These are phyloP conservation scores for Fusarium sterilihyphosum DNA, from an alignment of 2,329 filamentous ascomycete species.

Conservation along the genomic window DNA sequence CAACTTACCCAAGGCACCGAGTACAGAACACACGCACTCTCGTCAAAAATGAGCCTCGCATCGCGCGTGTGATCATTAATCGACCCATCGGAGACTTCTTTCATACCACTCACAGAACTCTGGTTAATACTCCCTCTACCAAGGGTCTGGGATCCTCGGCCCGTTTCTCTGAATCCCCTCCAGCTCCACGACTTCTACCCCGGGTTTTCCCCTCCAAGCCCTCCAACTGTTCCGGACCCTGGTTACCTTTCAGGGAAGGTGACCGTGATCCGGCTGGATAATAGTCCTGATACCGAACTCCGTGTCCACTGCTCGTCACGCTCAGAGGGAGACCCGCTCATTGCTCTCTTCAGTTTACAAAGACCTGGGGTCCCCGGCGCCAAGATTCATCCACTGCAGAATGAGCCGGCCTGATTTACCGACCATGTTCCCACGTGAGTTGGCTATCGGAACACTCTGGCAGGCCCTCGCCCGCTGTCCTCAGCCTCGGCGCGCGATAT, in stretches of 20 bases:
- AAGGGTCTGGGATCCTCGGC: constrained; percentile 42
- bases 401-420: constrained; percentile 15
- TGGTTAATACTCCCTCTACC: constrained; percentile 24
- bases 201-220: constrained; percentile 39
- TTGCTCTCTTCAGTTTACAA: not conserved
- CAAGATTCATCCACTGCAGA: constrained; percentile 24
- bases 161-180: constrained; percentile 37
- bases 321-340: not conserved
- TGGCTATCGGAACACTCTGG: constrained; percentile 20
- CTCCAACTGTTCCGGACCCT: constrained; percentile 30
- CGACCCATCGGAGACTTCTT: constrained; percentile 34
- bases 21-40: not conserved
- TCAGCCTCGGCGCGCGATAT: constrained; percentile 16
- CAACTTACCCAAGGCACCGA: not conserved
- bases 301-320: not conserved
- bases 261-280: constrained; percentile 18
- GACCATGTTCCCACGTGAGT: constrained; percentile 22
- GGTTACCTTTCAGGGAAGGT: constrained; percentile 34
- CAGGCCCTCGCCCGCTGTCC: not conserved
- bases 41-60: constrained; percentile 10
- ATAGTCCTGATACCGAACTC: constrained; percentile 1
- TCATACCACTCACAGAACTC: constrained; percentile 29
- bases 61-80: constrained; percentile 37
- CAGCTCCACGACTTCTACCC: constrained; percentile 34
- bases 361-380: constrained; percentile 9